A percentile compares a stretch with the other conserved stretches of the same genome.
Conservation (phyloP, 495 filamentous ascomycete species). For the Mycothermus thermophilus region DNA sequence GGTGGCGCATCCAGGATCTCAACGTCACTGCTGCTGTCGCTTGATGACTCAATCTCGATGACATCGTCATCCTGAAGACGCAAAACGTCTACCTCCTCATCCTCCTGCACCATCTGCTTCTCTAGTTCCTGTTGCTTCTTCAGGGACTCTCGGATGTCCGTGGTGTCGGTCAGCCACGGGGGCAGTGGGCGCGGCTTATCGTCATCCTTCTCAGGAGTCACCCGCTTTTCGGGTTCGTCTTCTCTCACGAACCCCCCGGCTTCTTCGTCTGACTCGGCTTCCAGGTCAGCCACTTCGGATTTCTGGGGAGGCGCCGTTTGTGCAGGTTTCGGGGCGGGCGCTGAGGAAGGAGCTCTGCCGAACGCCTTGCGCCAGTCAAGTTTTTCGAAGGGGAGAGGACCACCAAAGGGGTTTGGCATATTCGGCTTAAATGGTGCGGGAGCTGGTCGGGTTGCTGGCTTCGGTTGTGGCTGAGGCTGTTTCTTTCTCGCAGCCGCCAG, state of each 20-base stretch:
- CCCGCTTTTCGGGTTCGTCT: conserved; percentile 2
- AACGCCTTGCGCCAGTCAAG: conserved; percentile 53
- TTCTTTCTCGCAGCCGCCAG: conserved; percentile 38
- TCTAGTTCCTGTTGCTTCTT: conserved; percentile 31
- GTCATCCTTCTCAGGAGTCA: conserved; percentile 16
- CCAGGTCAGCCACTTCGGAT: conserved; percentile 13
- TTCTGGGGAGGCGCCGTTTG: conserved; percentile 7
- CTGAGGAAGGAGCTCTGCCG: conserved; percentile 33
- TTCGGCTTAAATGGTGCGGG: conserved; percentile 4
- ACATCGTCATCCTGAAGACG: conserved; percentile 19
- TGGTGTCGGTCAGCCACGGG: conserved; percentile 63
- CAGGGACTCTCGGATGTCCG: conserved; percentile 40
- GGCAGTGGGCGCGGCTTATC: conserved; percentile 53
- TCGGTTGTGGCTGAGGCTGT: conserved; percentile 14
- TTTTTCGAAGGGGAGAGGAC: conserved; percentile 81
- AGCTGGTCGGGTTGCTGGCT: conserved; percentile 10
- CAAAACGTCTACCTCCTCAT: conserved; percentile 37
- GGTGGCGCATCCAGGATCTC: conserved; percentile 40
- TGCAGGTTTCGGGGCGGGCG: conserved; percentile 11
- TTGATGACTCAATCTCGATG: conserved; percentile 33
- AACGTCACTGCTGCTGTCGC: conserved; percentile 36
- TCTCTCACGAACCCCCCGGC: conserved; percentile 57
- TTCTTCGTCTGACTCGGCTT: conserved; percentile 34
- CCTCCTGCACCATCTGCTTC: conserved; percentile 34
- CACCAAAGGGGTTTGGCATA: conserved; percentile 48